Base-by-base conservation (phyloP, 176 grass and related monocot species). In the Cenchrus americanus region DNA sequence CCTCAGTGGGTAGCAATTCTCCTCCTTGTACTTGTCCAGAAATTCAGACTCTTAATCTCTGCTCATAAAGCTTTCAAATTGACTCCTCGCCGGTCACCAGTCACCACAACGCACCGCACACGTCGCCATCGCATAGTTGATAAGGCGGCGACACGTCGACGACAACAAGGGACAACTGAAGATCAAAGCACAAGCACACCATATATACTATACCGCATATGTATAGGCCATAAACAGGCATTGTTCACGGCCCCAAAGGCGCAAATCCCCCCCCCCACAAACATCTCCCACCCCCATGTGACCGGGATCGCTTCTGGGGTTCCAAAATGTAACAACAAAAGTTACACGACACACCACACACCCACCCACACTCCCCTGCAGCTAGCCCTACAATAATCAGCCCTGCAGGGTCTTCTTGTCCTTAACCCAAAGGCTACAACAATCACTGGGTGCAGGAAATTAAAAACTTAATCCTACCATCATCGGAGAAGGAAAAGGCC, bases 401-500 rank as follows among this genome's bases (percentile, higher is more conserved):
- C 80, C 79, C 53, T 83, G 49, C 59, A 70, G 65, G 71, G 27
- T 53, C 0, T 52, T 53, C 3, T 11, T 44, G 23, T 69, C 23
- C 49, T 46, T 64, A 46, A 32, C 51, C 54, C 77, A 58, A 58
- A 65, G 75, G 57, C 55, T 6, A 66, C 52, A 37, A 58, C 41
- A 69, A 22, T 66, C 69, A 71, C 47, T 17, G 54, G 42, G 54
- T 43, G 66, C 74, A 66, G 23, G 19, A 62, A 77, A 57, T n/a
- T n/a, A 78, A 65, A 15, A 51, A 81, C 75, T 86, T 84, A 75
- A 55, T 79, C 47, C 61, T 85, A 89, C 44, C 42, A 47, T 71
- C 1, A 49, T 50, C 68, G 54, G 92, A 88, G 90, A 90, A 79
- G 50, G 82, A 66, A 85, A 85, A 57, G 50, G 81, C 81, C 82